Evolutionary conservation across 2,329 filamentous ascomycete genomes (phyloP), one percentile per base, ranked within the genome.

Genomic region (Emericellopsis atlantica): DNA sequence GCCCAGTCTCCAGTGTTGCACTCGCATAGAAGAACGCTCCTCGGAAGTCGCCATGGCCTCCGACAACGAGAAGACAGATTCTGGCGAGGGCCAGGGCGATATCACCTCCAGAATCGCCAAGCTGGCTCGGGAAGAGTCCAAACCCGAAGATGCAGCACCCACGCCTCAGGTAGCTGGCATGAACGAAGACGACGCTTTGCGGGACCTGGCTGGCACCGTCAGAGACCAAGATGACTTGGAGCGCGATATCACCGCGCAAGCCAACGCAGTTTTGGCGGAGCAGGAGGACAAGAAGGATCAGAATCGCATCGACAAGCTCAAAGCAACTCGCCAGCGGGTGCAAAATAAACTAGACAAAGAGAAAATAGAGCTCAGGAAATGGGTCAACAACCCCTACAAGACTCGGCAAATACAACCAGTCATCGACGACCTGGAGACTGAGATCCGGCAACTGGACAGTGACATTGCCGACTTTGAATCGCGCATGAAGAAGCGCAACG

Each of bases 141-240:
- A 43, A 23, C 6, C 9, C 35, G 29, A 41, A 6, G 34, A 38
- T 11, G 6, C 31, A 29, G 40, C 35, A 11, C 43, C 31, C 36
- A 44, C 40, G 36, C 43, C 21, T 37, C 40, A 42, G 38, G 53
- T 48, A 7, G 50, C 51, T 11, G 54, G 48, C 5, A 55, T 72
- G 43, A 74, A 77, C 46, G 80, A 84, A 52, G 71, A 72, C 34
- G 67, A 69, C 40, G 72, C 74, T 16, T 63, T 88, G 23, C 67
- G 70, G 43, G 72, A 72, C 35, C 63, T 88, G 33, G 79, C 81
- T 5, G 74, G 79, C 40, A 72, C 80, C 43, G 77, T 92, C 18
- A 79, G 86, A 43, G 79, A 95, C 52, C 90, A 96, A 58, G 81
- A 89, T 63, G 89, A 95, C 44, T 65, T 96, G 16, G 90, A 95